Base-by-base conservation (phyloP, 2,329 filamentous ascomycete genomes). In the Myotisia sp. region DNA sequence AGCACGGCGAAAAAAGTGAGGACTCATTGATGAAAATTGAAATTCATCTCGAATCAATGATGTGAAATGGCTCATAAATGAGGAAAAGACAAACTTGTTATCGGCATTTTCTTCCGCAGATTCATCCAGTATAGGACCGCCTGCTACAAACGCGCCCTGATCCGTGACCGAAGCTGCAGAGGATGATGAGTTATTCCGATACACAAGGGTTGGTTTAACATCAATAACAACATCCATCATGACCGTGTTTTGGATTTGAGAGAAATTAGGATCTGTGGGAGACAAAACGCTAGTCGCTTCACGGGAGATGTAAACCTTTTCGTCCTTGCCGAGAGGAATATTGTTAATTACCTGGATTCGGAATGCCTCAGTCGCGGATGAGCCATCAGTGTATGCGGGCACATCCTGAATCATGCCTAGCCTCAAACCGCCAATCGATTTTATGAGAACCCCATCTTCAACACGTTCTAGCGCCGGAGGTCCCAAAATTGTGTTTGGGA, bases 271-370 rank as follows among this genome's bases (percentile, higher is more conserved):
- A 55, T 94, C 87, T 14, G 74, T 71, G 4, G 60, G 58, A 47
- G 62, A 62, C 21, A 67, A 47, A 22, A 85, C 70, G 43, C 81
- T 77, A 37, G 79, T 74, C 18, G 84, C 74, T 17, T 87, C 71
- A 38, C 84, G 75, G 16, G 79, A 74, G 42, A 95, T 71, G 51
- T 82, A 81, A 13, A 94, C 74, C 43, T 78, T 81, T 56, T 95
- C 87, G 50, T 95, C 84, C 30, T 80, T 77, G 3, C 87, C 87
- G 3, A 98, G 65, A 1, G 79, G 71, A 26, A 86, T 70, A 44
- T 79, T 82, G 26, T 83, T 85, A 41, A 93, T 76, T 28, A 80
- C 79, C 37, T 79, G 81, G 26, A 95, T 76, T 27, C 63, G 58
- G 37, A 56, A 67, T 7, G 55, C 56, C 23, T 60, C 59, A 36